These are phyloP conservation scores for Penicillium frequentans DNA, from an alignment of 2,329 filamentous ascomycete species.

Conservation along the genomic window DNA sequence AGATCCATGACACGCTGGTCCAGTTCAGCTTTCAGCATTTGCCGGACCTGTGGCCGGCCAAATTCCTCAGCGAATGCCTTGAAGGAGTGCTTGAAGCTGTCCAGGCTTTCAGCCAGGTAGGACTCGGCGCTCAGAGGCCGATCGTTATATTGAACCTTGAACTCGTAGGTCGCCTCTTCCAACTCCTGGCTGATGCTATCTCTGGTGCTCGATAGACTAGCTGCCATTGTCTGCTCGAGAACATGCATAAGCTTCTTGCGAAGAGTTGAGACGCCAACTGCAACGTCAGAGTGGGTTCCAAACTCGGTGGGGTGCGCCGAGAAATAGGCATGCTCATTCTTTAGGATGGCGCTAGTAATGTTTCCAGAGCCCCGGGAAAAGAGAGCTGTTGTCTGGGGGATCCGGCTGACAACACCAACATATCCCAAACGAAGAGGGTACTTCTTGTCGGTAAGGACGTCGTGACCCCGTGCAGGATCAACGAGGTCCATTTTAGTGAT, in stretches of 20 bases:
- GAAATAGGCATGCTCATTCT: constrained; percentile 88
- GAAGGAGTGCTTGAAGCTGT: constrained; percentile 97
- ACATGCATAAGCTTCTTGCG: constrained; percentile 97
- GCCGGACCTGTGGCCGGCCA: constrained; percentile 82
- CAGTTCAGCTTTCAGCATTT: constrained; percentile 85
- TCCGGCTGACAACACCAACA: constrained; percentile 87
- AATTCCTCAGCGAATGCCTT: constrained; percentile 90
- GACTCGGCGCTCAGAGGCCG: constrained; percentile 91
- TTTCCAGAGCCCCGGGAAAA: constrained; percentile 83
- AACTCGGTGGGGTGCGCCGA: constrained; percentile 79
- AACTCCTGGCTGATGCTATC: constrained; percentile 93
- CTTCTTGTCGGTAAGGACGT: constrained; percentile 82
- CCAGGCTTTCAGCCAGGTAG: constrained; percentile 90
- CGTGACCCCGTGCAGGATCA: constrained; percentile 73
- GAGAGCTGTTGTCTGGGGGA: constrained; percentile 66
- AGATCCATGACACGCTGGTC: constrained; percentile 94
- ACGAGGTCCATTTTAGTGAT: constrained; percentile 99
- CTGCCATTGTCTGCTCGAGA: constrained; percentile 94
- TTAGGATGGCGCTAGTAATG: constrained; percentile 75
- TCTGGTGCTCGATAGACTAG: constrained; percentile 82
- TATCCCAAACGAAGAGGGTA: constrained; percentile 95
- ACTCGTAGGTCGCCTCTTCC: constrained; percentile 96
- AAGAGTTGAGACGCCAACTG: constrained; percentile 79
- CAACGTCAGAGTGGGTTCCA: constrained; percentile 69
- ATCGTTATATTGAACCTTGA: constrained; percentile 99